These are phyloP conservation scores for Eudorina sp. DNA, from an alignment of 139 green algal genomes.

Conservation along the genomic window DNA sequence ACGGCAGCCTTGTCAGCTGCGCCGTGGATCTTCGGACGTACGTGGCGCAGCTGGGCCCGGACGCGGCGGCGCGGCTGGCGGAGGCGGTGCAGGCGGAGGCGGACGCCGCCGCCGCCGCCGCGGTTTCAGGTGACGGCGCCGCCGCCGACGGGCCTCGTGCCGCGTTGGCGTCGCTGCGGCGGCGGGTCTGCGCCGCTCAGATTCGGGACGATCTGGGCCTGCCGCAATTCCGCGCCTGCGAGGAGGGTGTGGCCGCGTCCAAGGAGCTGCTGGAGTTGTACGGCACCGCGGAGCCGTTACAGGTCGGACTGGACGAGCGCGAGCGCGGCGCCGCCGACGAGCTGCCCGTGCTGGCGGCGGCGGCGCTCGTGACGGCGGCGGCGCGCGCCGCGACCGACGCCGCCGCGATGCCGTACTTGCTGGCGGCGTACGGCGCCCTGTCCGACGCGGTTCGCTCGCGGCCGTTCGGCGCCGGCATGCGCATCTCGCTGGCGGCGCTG, in stretches of 20 bases:
- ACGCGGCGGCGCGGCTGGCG: neutral
- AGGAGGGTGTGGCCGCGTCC: conserved; percentile 18
- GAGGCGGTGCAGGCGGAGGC: neutral
- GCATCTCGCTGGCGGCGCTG: conserved; percentile 70
- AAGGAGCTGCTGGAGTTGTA: conserved; percentile 69
- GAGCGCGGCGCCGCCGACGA: conserved; percentile 85
- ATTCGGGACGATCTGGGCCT: conserved; percentile 72
- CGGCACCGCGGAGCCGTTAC: conserved; percentile 56
- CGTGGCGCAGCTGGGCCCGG: conserved; percentile 13
- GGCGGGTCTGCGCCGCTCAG: conserved; percentile 54
- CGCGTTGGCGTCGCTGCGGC: conserved; percentile 19
- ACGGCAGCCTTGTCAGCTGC: conserved; percentile 66
- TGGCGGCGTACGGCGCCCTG: conserved; percentile 39
- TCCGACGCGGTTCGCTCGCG: conserved; percentile 60
- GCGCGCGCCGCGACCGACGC: neutral
- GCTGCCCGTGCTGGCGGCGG: conserved; percentile 71
- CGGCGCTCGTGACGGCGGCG: conserved; percentile 60
- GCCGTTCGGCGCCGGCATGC: conserved; percentile 66
- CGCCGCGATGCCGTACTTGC: conserved; percentile 31
- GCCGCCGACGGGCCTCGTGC: neutral
- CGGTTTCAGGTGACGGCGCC: neutral
- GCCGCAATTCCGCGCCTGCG: neutral
- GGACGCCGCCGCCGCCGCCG: neutral
- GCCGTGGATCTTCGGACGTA: conserved; percentile 67
- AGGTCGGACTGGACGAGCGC: conserved; percentile 75